A percentile compares a stretch with the other conserved stretches of the same genome.
Evolutionary conservation across 2,329 filamentous ascomycete genomes (phyloP).

Genomic region (Epichloe gansuensis): DNA sequence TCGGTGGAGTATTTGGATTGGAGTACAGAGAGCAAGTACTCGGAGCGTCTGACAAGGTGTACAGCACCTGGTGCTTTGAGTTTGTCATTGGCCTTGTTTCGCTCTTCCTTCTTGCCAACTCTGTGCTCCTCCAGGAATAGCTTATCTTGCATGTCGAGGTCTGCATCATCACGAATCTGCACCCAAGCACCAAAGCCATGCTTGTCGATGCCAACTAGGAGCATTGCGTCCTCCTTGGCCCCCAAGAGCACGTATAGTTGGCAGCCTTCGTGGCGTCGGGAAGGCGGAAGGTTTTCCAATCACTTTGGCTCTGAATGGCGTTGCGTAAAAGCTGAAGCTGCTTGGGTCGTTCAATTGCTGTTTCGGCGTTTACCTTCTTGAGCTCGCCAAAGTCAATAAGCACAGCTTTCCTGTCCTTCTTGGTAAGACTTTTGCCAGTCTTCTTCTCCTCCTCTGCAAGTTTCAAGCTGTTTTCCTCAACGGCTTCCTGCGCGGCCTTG

Average conservation of each 20-base stretch:
- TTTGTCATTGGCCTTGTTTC: slow-evolving; percentile 62
- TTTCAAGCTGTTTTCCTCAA: slow-evolving; percentile 56
- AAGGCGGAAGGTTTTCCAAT: slow-evolving; percentile 73
- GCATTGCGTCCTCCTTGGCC: slow-evolving; percentile 89
- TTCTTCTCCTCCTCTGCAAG: slow-evolving; percentile 74
- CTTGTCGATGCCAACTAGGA: slow-evolving; percentile 81
- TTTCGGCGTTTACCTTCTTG: slow-evolving; percentile 92
- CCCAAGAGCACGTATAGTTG: slow-evolving; percentile 86
- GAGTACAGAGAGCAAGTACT: slow-evolving; percentile 90
- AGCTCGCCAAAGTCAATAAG: slow-evolving; percentile 89
- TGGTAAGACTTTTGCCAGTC: slow-evolving; percentile 70
- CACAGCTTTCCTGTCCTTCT: slow-evolving; percentile 96
- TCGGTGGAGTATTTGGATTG: slow-evolving; percentile 75
- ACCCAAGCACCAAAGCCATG: slow-evolving; percentile 96
- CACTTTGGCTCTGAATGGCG: slow-evolving; percentile 51
- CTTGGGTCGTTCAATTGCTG: slow-evolving; percentile 78
- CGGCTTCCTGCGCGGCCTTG: slow-evolving; percentile 40
- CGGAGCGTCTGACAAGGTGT: slow-evolving; percentile 85
- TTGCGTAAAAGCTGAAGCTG: slow-evolving; percentile 78
- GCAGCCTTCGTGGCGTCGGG: slow-evolving; percentile 86
- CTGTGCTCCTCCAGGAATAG: slow-evolving; percentile 95
- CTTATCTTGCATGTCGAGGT: slow-evolving; percentile 77
- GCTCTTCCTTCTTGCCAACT: slow-evolving; percentile 95
- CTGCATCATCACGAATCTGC: slow-evolving; percentile 81
- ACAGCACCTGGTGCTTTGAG: slow-evolving; percentile 94